These are phyloP conservation scores for Clavaria fumosa DNA, from an alignment of 768 basidiomycete genomes.

Conservation along the genomic window DNA sequence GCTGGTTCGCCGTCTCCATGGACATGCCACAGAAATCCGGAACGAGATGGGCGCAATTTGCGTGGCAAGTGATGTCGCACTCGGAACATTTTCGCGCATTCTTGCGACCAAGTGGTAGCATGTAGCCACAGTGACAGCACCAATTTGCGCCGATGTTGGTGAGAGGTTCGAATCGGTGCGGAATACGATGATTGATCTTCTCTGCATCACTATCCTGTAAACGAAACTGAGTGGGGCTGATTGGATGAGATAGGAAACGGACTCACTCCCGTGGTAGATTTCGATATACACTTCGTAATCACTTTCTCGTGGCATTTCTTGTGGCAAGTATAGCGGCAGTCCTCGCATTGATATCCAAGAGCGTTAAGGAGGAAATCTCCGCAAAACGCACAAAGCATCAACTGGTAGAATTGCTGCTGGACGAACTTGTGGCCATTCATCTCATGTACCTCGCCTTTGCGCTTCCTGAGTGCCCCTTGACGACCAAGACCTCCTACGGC, in stretches of 20 bases:
- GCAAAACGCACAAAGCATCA: slow-evolving; percentile 97
- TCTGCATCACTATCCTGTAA: slow-evolving; percentile 87
- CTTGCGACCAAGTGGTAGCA: slow-evolving; percentile 93
- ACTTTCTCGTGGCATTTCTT: slow-evolving; percentile 99
- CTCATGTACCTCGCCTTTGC: slow-evolving; percentile 95
- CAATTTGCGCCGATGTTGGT: slow-evolving; percentile 97
- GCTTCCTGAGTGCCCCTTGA: slow-evolving; percentile 94
- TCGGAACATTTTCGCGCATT: slow-evolving; percentile 93
- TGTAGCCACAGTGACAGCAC: slow-evolving; percentile 99
- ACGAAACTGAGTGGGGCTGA: slow-evolving; percentile 2
- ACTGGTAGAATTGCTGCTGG: slow-evolving; percentile 93
- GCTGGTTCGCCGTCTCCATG: slow-evolving; percentile 94
- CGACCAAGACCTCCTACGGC: slow-evolving; percentile 85
- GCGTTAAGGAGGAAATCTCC: slow-evolving; percentile 96
- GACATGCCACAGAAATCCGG: slow-evolving; percentile 99
- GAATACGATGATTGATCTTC: slow-evolving; percentile 98
- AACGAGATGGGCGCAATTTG: slow-evolving; percentile 93
- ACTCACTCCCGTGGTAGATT: slow-evolving; percentile 85
- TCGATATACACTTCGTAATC: slow-evolving; percentile 98
- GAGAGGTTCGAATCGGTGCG: slow-evolving; percentile 92
- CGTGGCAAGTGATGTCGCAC: slow-evolving; percentile 94
- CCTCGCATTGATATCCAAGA: slow-evolving; percentile 97
- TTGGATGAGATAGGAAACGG: background rate
- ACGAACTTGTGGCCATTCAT: slow-evolving; percentile 99
- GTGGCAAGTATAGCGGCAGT: slow-evolving; percentile 97